Base-by-base conservation (phyloP, 2,329 filamentous ascomycete genomes). In the Penicillium sp. region DNA sequence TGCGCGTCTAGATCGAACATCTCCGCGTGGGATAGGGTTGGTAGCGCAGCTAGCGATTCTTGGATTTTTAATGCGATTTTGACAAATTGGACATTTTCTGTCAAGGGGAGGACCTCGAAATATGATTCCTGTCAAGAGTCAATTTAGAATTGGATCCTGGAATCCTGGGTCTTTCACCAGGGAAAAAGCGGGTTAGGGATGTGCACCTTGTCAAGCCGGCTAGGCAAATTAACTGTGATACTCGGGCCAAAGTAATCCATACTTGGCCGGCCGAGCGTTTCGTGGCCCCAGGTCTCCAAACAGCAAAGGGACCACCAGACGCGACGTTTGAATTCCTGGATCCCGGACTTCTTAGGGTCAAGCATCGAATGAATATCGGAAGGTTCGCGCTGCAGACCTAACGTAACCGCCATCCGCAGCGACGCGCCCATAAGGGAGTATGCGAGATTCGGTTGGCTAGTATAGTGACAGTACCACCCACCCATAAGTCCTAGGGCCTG, bases 301-400 rank as follows among this genome's bases (percentile, higher is more conserved):
- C 85, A 87, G 68, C 87, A 86, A 6, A 89, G 72, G 48, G 80
- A 86, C 86, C 86, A 89, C 87, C 87, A 90, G 2, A 87, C 87
- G 37, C 86, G 80, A 45, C 84, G 77, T 52, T 83, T 77, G 15
- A 82, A 82, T 66, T 88, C 85, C 9, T 79, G 78, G 2, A 78
- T 77, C 12, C 77, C 76, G 29, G 81, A 73, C 50, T 70, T 77
- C 69, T 29, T 75, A 64, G 42, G 79, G 58, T 65, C 75, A 9
- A 60, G 46, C 12, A 23, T 38, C 18, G 48, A 32, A 23, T 60
- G 56, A 21, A 41, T 65, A 42, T 76, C 74, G 1, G 71, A 70
- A 51, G 77, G 79, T 60, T 90, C 87, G 39, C 86, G 79, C 68
- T 90, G 87, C 21, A 90, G 73, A 1, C 87, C 87, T 23, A 90